A percentile compares a stretch with the other conserved stretches of the same genome.
phyloP scores from a whole-genome alignment of 2,329 filamentous ascomycete species.

The Pseudopyrenochaeta lycopersici region DNA sequence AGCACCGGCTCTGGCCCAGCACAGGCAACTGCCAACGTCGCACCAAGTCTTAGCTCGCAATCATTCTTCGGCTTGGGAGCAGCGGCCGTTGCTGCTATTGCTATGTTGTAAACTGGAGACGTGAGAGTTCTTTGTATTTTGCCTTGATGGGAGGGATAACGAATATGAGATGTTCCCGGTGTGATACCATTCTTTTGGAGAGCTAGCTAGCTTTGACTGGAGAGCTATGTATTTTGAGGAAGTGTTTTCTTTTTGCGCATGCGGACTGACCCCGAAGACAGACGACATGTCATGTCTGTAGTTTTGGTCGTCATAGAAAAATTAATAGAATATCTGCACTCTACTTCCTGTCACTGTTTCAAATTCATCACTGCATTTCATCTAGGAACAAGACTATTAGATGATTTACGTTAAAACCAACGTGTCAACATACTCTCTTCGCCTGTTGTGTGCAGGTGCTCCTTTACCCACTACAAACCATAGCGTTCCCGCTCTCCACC shows the following conservation, averaged over 20 bases:
- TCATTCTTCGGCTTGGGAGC: slow-evolving; percentile 37
- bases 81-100: slow-evolving; percentile 34
- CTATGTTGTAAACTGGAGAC: slow-evolving; percentile 30
- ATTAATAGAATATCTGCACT: too few species aligned
- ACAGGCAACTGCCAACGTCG: slow-evolving; percentile 36
- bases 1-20: slow-evolving; percentile 25
- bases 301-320: not conserved
- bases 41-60: slow-evolving; percentile 31
- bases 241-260: slow-evolving; percentile 12
- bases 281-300: not conserved
- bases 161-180: slow-evolving; percentile 5
- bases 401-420: too few species aligned
- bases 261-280: slow-evolving; percentile 5
- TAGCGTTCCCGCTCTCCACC: too few species aligned
- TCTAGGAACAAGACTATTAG: too few species aligned
- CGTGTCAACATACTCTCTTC: too few species aligned
- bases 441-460: too few species aligned
- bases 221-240: slow-evolving; percentile 7
- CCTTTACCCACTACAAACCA: too few species aligned
- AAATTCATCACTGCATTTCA: not conserved
- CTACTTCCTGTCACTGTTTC: not conserved
- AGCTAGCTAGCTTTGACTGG: slow-evolving; percentile 28
- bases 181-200: slow-evolving; percentile 33
- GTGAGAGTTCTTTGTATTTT: not conserved
- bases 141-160: not conserved